Conservation (phyloP, 2,329 filamentous ascomycete species). For the Cladophialophora psammophila region DNA sequence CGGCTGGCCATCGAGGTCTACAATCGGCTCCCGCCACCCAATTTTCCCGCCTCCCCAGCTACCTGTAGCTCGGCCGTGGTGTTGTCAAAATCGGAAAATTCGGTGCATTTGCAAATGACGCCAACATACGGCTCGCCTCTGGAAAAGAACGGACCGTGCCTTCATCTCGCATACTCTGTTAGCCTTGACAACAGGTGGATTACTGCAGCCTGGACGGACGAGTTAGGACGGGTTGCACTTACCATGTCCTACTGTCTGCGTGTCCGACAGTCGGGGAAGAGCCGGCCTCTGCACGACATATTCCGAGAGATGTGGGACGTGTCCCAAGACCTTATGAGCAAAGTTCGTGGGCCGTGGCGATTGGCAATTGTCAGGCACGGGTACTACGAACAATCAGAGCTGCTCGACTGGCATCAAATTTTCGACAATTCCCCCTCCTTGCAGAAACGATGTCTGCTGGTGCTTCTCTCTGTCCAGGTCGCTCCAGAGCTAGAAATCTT, state of each 20-base stretch:
- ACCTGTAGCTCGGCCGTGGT: conserved; percentile 62
- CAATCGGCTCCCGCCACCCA: conserved; percentile 60
- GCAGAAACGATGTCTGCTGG: conserved; percentile 26
- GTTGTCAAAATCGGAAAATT: conserved; percentile 61
- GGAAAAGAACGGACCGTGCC: conserved; percentile 60
- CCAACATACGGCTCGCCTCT: conserved; percentile 63
- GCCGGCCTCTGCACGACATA: conserved; percentile 56
- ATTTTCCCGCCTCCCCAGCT: conserved; percentile 46
- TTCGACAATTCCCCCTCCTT: conserved; percentile 17
- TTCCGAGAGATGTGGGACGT: conserved; percentile 65
- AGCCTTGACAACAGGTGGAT: conserved; percentile 66
- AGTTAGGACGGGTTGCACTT: conserved; percentile 61
- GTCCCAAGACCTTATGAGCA: conserved; percentile 62
- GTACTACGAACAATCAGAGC: conserved; percentile 59
- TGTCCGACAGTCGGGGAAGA: conserved; percentile 19
- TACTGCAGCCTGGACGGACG: conserved; percentile 67
- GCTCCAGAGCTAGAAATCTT: conserved; percentile 25
- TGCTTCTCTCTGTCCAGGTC: conserved; percentile 34
- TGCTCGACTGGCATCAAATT: conserved; percentile 48
- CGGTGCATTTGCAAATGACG: conserved; percentile 60
- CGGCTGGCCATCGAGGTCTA: conserved; percentile 65
- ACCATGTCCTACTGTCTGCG: conserved; percentile 63
- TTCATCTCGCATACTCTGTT: conserved; percentile 66
- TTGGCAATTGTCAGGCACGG: conserved; percentile 63
- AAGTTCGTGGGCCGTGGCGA: conserved; percentile 61